Base-by-base conservation (phyloP, 306 rosid genomes). In the Potentilla sterilis region DNA sequence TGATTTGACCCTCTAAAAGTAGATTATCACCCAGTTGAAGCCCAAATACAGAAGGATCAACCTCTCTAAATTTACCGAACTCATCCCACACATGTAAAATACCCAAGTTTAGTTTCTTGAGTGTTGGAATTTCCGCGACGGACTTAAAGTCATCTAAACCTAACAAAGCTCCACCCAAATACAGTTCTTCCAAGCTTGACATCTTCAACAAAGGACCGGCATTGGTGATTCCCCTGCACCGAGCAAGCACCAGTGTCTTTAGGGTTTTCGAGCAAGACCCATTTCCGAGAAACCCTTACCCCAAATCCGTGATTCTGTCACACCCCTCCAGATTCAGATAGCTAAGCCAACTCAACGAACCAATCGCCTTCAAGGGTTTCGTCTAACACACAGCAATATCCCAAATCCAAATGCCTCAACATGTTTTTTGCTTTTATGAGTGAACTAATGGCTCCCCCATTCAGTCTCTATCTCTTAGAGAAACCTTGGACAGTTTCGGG, bases 291-390 rank as follows among this genome's bases (percentile, higher is more conserved):
- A n/a, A n/a, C n/a, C n/a, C n/a, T n/a, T n/a, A n/a, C 12, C 83
- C 86, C 8, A 13, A 32, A 75, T 79, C 81, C 12, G 86, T 83
- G 65, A 83, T 79, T 55, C 49, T 58, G 9, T 75, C 72, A 48
- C 86, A 79, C 15, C 86, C 76, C 22, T 70, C 64, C 69, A 83
- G 19, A 76, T 68, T 79, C 79, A 83, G 72, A 49, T 48, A 10
- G 4, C 62, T 10, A 5, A 83, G 52, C 13, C 44, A 76, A 40
- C 18, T 62, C 15, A 67, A 42, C 2, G 54, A 47, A 48, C 77
- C 81, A 37, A 76, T 72, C 10, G 79, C 83, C 83, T 61, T 67
- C 81, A 13, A 83, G 79, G 41, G 79, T 73, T 35, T 52, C 70
- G 49, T 76, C 83, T 13, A 72, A 68, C 73, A 58, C 54, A 18